Percentiles rank a stretch among this genome's conserved stretches.
These are phyloP conservation scores for Actinomortierella wolfii DNA, from an alignment of 371 early-diverging fungal species.

Conservation along the genomic window DNA sequence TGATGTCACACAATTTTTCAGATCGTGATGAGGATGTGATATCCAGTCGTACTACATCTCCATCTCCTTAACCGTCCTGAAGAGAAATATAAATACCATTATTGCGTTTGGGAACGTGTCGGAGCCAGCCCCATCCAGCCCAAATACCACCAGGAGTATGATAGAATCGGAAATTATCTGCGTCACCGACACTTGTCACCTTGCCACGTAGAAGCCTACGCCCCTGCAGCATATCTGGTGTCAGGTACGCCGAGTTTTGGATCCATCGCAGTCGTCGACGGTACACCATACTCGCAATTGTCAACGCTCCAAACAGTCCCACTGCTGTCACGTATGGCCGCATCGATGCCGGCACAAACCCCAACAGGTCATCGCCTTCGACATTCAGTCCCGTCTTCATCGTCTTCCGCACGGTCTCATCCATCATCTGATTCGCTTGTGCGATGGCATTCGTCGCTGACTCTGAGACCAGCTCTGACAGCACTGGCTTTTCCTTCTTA, in stretches of 20 bases:
- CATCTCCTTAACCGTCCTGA: background rate
- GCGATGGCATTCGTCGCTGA: too few species aligned
- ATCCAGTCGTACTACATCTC: background rate
- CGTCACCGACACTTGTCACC: slow-evolving; percentile 63
- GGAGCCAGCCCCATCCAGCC: slow-evolving; percentile 61
- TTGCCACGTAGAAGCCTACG: slow-evolving; percentile 49
- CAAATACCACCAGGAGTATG: slow-evolving; percentile 59
- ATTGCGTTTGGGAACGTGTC: slow-evolving; percentile 51
- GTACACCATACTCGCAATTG: slow-evolving; percentile 13
- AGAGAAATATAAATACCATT: too few species aligned
- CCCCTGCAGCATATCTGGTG: slow-evolving; percentile 52
- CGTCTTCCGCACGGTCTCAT: too few species aligned
- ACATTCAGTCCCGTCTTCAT: too few species aligned
- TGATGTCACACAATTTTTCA: too few species aligned
- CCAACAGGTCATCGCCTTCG: too few species aligned
- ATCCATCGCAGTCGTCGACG: slow-evolving; percentile 28
- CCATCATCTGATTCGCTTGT: too few species aligned
- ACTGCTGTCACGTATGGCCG: slow-evolving; percentile 25
- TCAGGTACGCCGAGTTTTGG: slow-evolving; percentile 56
- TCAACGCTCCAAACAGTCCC: slow-evolving; percentile 15
- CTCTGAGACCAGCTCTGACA: too few species aligned
- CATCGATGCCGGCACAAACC: slow-evolving; percentile 12
- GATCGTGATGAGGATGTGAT: background rate
- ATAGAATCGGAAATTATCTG: slow-evolving; percentile 66
- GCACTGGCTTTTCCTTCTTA: too few species aligned